These are phyloP conservation scores for Clavariopsis aquatica DNA, from an alignment of 495 filamentous ascomycete genomes.

Conservation along the genomic window DNA sequence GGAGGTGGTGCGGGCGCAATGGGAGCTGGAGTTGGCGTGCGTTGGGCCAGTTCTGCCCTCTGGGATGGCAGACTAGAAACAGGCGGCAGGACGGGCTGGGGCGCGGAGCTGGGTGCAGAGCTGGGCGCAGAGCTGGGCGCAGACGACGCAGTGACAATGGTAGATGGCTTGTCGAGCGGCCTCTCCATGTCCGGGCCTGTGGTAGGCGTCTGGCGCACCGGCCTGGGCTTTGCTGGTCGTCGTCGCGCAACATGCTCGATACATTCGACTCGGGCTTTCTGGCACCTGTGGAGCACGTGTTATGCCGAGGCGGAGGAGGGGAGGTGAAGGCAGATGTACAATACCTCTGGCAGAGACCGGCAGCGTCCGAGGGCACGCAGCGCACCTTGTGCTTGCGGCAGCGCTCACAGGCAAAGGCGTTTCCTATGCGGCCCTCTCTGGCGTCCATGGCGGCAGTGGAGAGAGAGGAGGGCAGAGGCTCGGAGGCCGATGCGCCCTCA, in stretches of 20 bases:
- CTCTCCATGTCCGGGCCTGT: constrained; percentile 19
- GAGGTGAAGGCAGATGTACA: background rate
- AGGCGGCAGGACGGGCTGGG: constrained; percentile 9
- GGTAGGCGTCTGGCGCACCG: constrained; percentile 16
- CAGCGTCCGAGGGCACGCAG: constrained; percentile 29
- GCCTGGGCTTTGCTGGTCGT: constrained; percentile 24
- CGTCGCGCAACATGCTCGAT: constrained; percentile 34
- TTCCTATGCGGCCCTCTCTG: constrained; percentile 33
- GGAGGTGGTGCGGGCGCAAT: background rate
- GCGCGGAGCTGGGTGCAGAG: constrained; percentile 12
- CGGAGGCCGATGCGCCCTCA: background rate
- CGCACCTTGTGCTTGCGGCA: constrained; percentile 32
- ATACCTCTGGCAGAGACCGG: constrained; percentile 31
- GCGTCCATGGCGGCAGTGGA: constrained; percentile 17
- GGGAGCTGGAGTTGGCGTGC: constrained; percentile 21
- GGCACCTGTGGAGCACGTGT: constrained; percentile 34
- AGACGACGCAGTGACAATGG: constrained; percentile 25
- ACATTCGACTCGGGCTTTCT: constrained; percentile 32
- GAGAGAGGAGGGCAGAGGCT: constrained; percentile 1
- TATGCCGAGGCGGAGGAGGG: constrained; percentile 13
- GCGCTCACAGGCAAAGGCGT: constrained; percentile 34
- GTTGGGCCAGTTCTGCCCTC: constrained; percentile 7
- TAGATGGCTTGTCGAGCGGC: constrained; percentile 25
- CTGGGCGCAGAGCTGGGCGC: constrained; percentile 8
- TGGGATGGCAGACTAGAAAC: constrained; percentile 15